Base-by-base conservation (phyloP, 495 filamentous ascomycete species). In the Penicillium odoratum region DNA sequence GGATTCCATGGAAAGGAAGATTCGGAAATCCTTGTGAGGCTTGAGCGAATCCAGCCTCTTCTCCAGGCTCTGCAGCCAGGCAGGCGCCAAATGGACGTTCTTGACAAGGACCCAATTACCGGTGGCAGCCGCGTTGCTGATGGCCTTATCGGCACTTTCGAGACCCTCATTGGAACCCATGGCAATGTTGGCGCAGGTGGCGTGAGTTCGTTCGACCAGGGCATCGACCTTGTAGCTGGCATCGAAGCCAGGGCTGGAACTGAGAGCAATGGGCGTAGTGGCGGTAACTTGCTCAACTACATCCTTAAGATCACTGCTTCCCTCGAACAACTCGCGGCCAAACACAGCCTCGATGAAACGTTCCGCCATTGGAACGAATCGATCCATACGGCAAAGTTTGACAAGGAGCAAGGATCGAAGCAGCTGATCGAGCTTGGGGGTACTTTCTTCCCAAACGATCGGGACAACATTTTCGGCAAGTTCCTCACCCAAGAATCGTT, bases 141-240 rank as follows among this genome's bases (percentile, higher is more conserved):
- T 91, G 25, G 94, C 94, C 72, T 96, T 95, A 76, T 98, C 95
- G 31, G 94, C 94, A 54, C 85, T 93, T 58, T 92, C 85, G 13
- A 93, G 78, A 67, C 92, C 90, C 77, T 99, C 94, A 62, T 91
- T 94, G 16, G 94, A 98, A 63, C 94, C 94, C 94, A 99, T 99
- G 62, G 94, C 94, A 69, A 98, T 97, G 71, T 96, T 97, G 36
- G 91, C 91, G 77, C 94, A 99, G 30, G 81, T 88, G 31, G 86
- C 85, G 52, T 84, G 81, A 70, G 83, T 88, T 60, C 88, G 84
- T 70, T 97, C 91, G 25, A 98, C 94, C 25, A 98, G 80, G 51
- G 87, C 91, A 67, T 98, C 93, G 55, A 99, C 94, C 81, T 97
- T 97, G 83, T 97, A 99, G 68, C 91, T 95, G 31, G 94, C 94